Percentiles rank a stretch among this genome's conserved stretches.
Evolutionary conservation across 2,329 filamentous ascomycete species (phyloP).

Genomic region (Fusarium sp.): DNA sequence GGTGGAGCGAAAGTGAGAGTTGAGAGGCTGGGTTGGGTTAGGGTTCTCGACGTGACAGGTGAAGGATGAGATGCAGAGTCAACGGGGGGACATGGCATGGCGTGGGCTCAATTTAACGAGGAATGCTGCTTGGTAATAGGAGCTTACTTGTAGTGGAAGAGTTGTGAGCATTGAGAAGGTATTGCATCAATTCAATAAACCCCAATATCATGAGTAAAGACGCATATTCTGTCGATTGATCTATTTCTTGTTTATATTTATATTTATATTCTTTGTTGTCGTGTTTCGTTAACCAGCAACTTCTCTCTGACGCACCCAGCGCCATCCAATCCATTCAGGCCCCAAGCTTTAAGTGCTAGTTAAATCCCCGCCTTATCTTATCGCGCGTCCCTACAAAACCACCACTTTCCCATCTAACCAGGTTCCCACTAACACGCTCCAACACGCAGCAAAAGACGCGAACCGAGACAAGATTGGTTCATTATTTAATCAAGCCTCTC

Average conservation of each 20-base stretch:
- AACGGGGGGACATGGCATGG: neutral
- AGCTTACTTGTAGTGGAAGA: neutral
- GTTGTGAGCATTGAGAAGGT: neutral
- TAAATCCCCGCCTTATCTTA: conserved; percentile 35
- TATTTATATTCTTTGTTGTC: conserved; percentile 17
- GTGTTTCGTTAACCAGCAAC: conserved; percentile 27
- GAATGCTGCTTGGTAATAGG: neutral
- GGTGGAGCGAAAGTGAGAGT: conserved; percentile 3
- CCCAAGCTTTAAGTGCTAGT: neutral
- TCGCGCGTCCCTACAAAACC: conserved; percentile 37
- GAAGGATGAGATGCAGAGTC: neutral
- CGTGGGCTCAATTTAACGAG: neutral
- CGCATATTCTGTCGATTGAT: neutral
- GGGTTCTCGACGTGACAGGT: conserved; percentile 27
- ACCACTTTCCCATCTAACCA: conserved; percentile 24
- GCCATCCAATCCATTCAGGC: neutral
- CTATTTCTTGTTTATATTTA: conserved; percentile 4
- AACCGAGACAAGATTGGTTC: neutral
- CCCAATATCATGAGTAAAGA: neutral
- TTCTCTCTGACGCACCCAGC: neutral
- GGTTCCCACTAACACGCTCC: conserved; percentile 31
- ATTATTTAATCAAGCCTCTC: neutral
- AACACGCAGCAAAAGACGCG: conserved; percentile 16
- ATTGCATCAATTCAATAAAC: neutral
- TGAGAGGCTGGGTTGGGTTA: conserved; percentile 31